Evolutionary conservation across 805 yeast species (phyloP).

Genomic region (Candida glaebosa): DNA sequence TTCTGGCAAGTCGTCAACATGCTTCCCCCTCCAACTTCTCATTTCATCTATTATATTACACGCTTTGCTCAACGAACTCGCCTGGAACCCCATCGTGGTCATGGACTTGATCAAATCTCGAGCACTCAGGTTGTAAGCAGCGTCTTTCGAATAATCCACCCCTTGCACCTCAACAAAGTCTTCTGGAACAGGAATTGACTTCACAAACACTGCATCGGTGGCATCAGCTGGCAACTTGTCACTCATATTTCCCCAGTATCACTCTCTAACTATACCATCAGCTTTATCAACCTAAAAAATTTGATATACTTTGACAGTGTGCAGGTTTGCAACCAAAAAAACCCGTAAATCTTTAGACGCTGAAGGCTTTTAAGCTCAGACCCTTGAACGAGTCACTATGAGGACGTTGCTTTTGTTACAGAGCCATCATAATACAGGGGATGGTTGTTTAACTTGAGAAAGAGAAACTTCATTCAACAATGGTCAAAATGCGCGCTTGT

Average conservation of each 20-base stretch:
- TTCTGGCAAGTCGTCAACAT: slow-evolving; percentile 62
- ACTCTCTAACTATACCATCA: not conserved
- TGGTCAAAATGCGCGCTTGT: no score
- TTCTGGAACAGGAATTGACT: slow-evolving; percentile 82
- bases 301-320: not conserved
- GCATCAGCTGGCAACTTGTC: slow-evolving; percentile 61
- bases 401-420: no score
- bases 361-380: no score
- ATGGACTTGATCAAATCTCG: slow-evolving; percentile 73
- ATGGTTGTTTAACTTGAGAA: no score
- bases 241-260: not conserved
- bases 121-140: slow-evolving; percentile 75
- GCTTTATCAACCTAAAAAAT: no score
- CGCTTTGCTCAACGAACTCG: slow-evolving; percentile 77
- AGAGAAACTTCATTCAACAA: no score
- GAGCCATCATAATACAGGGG: no score
- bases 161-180: slow-evolving; percentile 79
- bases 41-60: slow-evolving; percentile 90
- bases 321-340: slow-evolving; percentile 1
- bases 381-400: no score
- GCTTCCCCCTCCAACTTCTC: slow-evolving; percentile 91
- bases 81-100: slow-evolving; percentile 98
- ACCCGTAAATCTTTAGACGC: not conserved
- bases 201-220: slow-evolving; percentile 86
- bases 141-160: slow-evolving; percentile 80